Evolutionary conservation across 345 rosid species (phyloP), one percentile per base, ranked within the genome.

Genomic region (Eutrema yunnanense): DNA sequence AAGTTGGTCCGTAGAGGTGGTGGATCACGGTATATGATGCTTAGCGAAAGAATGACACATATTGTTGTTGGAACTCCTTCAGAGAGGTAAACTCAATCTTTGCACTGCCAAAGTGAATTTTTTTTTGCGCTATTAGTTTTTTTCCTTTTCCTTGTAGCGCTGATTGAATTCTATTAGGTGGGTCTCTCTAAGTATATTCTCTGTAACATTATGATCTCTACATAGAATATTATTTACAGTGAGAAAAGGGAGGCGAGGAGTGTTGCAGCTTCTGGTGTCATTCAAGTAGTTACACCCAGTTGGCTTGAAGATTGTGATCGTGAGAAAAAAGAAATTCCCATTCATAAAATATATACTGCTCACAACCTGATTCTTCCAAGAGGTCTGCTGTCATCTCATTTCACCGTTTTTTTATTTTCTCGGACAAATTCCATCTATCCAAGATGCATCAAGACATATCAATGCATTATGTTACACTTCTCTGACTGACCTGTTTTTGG

Each of bases 231-330:
- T 4, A 57, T 64, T 78, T 50, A 51, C 79, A 95, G 99, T 70
- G 96, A 88, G 78, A 95, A 90, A 81, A 90, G 79, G 73, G 90
- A 88, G 69, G 83, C 86, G 9, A 85, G 99, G 62, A 80, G 82
- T 75, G 80, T 90, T 84, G 94, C 96, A 52, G 88, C 99, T 61
- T 86, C 84, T 16, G 97, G 99, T 68, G 86, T 87, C 67, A 84
- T 92, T 76, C 78, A 85, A 70, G 96, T 88, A 81, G 96, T 95
- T 51, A 83, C 82, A 78, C 73, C 83, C 65, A 81, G 74, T 54
- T 95, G 99, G 99, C 96, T 95, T 78, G 92, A 92, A 83, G 99
- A 92, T 67, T 92, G 99, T 81, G 82, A 81, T 74, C 81, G 80
- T 61, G 85, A 83, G 81, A 86, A 79, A 85, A 89, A 80, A 81